Evolutionary conservation across 2,329 filamentous ascomycete genomes (phyloP), one percentile per base, ranked within the genome.

Genomic region (Parastagonospora avenae): DNA sequence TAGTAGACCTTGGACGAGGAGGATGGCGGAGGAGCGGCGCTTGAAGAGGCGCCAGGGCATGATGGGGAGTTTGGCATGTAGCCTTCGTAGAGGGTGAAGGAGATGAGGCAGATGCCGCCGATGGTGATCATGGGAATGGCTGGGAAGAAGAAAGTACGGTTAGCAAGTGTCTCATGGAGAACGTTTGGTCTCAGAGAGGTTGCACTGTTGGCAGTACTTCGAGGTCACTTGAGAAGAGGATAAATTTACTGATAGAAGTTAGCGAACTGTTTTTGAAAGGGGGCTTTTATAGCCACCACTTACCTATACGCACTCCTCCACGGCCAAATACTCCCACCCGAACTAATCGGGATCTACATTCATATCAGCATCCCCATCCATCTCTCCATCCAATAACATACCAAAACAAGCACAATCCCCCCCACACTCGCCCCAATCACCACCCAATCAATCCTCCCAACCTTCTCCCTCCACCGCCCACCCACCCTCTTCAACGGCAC

Each of bases 101-200:
- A 37, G n/a, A 42, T 42, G 38, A 47, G 11, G 31, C 37, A 37
- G 30, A 52, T n/a, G 19, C 38, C 43, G 4, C 45, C 49, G 15
- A 48, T 37, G 11, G 42, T 43, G 27, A 48, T 41, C 41, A 52
- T 42, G 19, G 44, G 33, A 19, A 46, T 46, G n/a, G n/a, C n/a
- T n/a, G n/a, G n/a, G n/a, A n/a, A n/a, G n/a, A n/a, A n/a, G n/a
- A n/a, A n/a, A n/a, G n/a, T n/a, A n/a, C n/a, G n/a, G n/a, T n/a
- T n/a, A n/a, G n/a, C n/a, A n/a, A n/a, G n/a, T n/a, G n/a, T n/a
- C n/a, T n/a, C n/a, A n/a, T n/a, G n/a, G n/a, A n/a, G n/a, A n/a
- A n/a, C n/a, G n/a, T n/a, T n/a, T n/a, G n/a, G n/a, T n/a, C n/a
- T n/a, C n/a, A n/a, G n/a, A n/a, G n/a, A n/a, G n/a, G n/a, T n/a